Base-by-base conservation (phyloP, 768 basidiomycete species). In the Leccinum disarticulatum region DNA sequence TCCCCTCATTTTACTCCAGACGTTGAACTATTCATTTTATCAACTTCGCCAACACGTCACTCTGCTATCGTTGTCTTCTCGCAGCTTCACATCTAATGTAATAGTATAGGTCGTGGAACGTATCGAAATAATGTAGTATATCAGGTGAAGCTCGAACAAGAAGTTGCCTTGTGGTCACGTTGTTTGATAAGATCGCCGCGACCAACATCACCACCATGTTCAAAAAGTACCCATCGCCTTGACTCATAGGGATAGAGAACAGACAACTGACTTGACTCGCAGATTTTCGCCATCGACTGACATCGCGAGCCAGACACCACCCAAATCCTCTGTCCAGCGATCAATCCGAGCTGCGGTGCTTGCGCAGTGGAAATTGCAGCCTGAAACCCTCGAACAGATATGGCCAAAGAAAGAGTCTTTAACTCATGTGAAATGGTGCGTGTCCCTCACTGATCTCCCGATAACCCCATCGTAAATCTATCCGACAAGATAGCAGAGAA, bases 371-470 rank as follows among this genome's bases (percentile, higher is more conserved):
- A 90, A 86, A 67, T 83, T 92, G 54, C 85, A 87, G 62, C 81
- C 85, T 46, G 92, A 91, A 63, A 85, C 87, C 3, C 77, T 98
- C 31, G 97, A 99, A 70, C 83, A 83, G 66, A 83, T 99, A 54
- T 99, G 97, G 97, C 93, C 95, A 3, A 99, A 98, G 90, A 99
- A 98, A 81, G 96, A 98, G 79, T 82, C 88, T 3, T 79, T 98
- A 51, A 87, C 90, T 5, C 88, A 91, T 68, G 92, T 95, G 61
- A 98, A 98, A 80, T 98, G 97, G 96, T 70, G 27, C 56, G 66
- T 65, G 35, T 55, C 61, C 43, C 52, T 54, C 57, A 51, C 4
- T 52, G 46, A 61, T 52, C 36, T 53, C 25, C 27, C 55, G 64
- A 66, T 57, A 6, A 59, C 55, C 67, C 25, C 14, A 43, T 52